Percentiles rank a stretch among this genome's conserved stretches.
Conservation (phyloP, 495 filamentous ascomycete species). For the Aspergillus incahuasiensis region DNA sequence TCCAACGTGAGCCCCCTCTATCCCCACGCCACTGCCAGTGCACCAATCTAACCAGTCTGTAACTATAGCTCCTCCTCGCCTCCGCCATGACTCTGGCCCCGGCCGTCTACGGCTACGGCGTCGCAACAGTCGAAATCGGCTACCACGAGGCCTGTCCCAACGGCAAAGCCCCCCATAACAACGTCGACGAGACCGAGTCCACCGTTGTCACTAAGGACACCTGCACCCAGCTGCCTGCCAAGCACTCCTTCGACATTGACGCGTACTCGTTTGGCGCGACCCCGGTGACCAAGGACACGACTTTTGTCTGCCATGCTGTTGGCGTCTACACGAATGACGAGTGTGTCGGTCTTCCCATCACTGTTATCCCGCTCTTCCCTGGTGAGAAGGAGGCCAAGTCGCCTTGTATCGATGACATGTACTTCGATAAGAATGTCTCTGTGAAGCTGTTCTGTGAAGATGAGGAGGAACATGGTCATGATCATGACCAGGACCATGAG, state of each 20-base stretch:
- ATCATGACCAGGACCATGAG: too few species aligned
- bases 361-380: slow-evolving; percentile 8
- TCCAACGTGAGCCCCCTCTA: slow-evolving; percentile 12
- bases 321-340: slow-evolving; percentile 13
- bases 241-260: slow-evolving; percentile 14
- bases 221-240: slow-evolving; percentile 1
- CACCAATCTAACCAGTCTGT: background rate
- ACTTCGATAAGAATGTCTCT: slow-evolving; percentile 10
- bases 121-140: slow-evolving; percentile 10
- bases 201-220: slow-evolving; percentile 2
- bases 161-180: slow-evolving; percentile 4
- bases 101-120: slow-evolving; percentile 12
- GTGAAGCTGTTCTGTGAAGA: slow-evolving; percentile 12
- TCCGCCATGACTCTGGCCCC: slow-evolving; percentile 13
- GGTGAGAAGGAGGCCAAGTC: background rate
- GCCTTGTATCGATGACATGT: slow-evolving; percentile 3
- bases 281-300: slow-evolving; percentile 10
- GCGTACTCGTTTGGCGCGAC: slow-evolving; percentile 14
- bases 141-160: slow-evolving; percentile 10
- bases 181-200: background rate
- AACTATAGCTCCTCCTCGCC: slow-evolving; percentile 4
- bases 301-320: slow-evolving; percentile 8
- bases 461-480: background rate
- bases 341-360: slow-evolving; percentile 9
- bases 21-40: too few species aligned